Conservation (phyloP, 768 basidiomycete species). For the Lanmaoa rubissima region DNA sequence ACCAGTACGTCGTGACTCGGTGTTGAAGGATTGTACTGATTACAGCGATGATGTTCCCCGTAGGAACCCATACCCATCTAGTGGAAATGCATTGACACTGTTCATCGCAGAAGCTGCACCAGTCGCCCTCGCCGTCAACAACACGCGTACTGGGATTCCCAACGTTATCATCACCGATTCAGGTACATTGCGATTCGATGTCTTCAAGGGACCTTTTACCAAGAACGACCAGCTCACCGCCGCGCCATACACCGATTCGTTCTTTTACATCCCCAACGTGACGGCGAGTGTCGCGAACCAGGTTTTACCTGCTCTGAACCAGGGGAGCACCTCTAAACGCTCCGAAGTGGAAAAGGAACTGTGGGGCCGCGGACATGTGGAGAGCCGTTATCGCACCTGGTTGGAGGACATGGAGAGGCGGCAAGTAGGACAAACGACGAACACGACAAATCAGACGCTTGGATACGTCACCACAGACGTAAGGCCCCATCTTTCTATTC, state of each 20-base stretch:
- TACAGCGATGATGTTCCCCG: neutral
- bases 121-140: constrained; percentile 57
- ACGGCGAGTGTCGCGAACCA: constrained; percentile 47
- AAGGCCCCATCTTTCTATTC: constrained; percentile 19
- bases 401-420: constrained; percentile 52
- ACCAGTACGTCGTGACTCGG: constrained; percentile 40
- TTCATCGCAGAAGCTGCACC: constrained; percentile 55
- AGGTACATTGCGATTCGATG: constrained; percentile 62
- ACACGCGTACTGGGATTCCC: constrained; percentile 56
- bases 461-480: constrained; percentile 78
- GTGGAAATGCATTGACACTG: constrained; percentile 56
- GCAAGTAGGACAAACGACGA: constrained; percentile 29
- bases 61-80: constrained; percentile 63
- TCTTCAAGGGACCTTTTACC: constrained; percentile 69
- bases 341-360: constrained; percentile 20
- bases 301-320: constrained; percentile 55
- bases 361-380: constrained; percentile 48
- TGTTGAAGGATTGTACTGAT: neutral
- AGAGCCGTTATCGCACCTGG: constrained; percentile 52
- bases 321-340: constrained; percentile 27
- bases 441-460: constrained; percentile 50
- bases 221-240: constrained; percentile 79
- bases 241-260: constrained; percentile 64
- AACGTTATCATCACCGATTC: constrained; percentile 66
- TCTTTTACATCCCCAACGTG: constrained; percentile 61